Percentiles rank a stretch among this genome's conserved stretches.
These are phyloP conservation scores for Coemansia sp. DNA, from an alignment of 192 early-diverging fungal genomes.

Conservation along the genomic window DNA sequence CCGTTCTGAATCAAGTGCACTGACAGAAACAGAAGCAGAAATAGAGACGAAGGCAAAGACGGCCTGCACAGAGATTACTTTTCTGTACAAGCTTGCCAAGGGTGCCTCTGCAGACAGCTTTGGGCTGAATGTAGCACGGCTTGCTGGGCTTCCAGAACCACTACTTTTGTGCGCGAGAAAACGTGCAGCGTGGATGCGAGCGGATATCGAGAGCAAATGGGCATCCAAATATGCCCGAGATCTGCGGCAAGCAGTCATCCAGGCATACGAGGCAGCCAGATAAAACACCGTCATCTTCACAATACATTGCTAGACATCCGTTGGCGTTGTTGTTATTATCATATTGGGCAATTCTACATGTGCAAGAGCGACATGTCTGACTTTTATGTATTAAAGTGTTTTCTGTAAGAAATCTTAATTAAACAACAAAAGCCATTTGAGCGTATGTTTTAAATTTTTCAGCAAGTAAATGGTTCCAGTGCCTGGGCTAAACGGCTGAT, in stretches of 20 bases:
- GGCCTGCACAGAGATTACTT: conserved; percentile 69
- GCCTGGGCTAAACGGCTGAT: conserved; percentile 62
- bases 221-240: conserved; percentile 22
- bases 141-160: conserved; percentile 79
- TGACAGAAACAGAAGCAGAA: conserved; percentile 56
- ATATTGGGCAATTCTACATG: no score
- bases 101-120: conserved; percentile 90
- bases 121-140: conserved; percentile 95
- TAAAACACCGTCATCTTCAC: not conserved
- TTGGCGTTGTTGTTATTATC: no score
- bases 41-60: conserved; percentile 18
- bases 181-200: conserved; percentile 74
- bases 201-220: conserved; percentile 33
- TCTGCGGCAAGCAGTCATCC: conserved; percentile 26
- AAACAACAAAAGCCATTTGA: not conserved
- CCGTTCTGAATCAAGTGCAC: conserved; percentile 59
- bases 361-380: no score
- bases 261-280: not conserved
- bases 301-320: not conserved
- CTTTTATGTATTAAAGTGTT: not conserved
- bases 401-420: not conserved
- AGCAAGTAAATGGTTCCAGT: conserved; percentile 44
- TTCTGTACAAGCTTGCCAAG: conserved; percentile 85
- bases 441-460: not conserved
- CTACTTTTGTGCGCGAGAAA: conserved; percentile 71